These are phyloP conservation scores for Tolypocladium endophyticum DNA, from an alignment of 2,329 filamentous ascomycete species.

Conservation along the genomic window DNA sequence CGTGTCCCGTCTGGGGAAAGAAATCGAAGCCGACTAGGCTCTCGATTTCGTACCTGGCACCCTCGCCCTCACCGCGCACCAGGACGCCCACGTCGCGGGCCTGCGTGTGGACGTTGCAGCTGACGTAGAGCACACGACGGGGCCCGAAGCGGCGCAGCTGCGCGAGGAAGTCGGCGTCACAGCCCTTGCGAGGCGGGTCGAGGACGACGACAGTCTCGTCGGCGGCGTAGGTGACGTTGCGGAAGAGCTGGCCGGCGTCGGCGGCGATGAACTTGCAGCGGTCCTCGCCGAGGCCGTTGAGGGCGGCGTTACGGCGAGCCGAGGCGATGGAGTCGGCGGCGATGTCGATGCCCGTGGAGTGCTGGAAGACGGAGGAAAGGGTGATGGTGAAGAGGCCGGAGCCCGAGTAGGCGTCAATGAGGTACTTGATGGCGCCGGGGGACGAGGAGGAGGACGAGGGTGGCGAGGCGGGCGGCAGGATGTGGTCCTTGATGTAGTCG, in stretches of 20 bases:
- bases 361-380: conserved; percentile 73
- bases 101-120: conserved; percentile 97
- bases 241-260: conserved; percentile 77
- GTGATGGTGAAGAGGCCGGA: conserved; percentile 96
- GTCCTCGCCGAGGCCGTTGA: conserved; percentile 58
- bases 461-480: conserved; percentile 42
- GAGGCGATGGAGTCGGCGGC: conserved; percentile 66
- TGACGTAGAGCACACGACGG: conserved; percentile 79
- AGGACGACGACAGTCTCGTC: conserved; percentile 88
- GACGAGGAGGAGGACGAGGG: conserved; percentile 35
- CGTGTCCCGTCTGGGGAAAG: conserved; percentile 77
- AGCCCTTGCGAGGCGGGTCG: conserved; percentile 93
- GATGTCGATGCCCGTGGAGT: conserved; percentile 85
- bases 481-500: conserved; percentile 71
- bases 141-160: conserved; percentile 76
- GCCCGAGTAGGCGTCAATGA: conserved; percentile 96
- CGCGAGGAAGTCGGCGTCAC: conserved; percentile 70
- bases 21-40: conserved; percentile 91
- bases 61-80: conserved; percentile 52
- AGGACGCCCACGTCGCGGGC: conserved; percentile 84
- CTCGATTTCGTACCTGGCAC: conserved; percentile 69
- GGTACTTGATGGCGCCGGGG: conserved; percentile 53
- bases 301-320: conserved; percentile 65
- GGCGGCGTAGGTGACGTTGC: conserved; percentile 58
- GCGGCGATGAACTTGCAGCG: conserved; percentile 81